phyloP scores from a whole-genome alignment of 2,329 filamentous ascomycete genomes.

The Arthrobotrys musiformis region DNA sequence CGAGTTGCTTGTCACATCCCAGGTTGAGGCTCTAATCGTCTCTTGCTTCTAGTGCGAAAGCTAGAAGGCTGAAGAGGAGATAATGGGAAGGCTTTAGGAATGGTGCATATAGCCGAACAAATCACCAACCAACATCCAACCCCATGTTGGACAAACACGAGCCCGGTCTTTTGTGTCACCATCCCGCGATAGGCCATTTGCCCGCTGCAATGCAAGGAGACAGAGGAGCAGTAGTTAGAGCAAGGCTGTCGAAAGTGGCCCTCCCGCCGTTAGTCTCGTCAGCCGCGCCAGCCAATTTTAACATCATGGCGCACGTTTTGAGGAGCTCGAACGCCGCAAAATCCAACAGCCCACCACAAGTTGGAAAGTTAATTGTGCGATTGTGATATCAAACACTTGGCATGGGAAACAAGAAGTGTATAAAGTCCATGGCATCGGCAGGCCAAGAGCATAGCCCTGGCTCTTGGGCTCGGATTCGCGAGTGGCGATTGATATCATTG shows the following conservation, averaged over 20 bases:
- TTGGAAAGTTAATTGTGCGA: too few species aligned
- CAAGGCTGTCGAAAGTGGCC: too few species aligned
- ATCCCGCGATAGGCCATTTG: neutral
- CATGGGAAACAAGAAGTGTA: neutral
- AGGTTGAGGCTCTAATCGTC: conserved; percentile 3
- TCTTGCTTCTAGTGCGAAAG: neutral
- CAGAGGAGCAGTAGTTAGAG: too few species aligned
- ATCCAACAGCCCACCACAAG: neutral
- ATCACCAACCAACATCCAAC: neutral
- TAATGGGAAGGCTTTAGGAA: neutral
- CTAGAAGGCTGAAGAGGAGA: neutral
- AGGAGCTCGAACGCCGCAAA: neutral
- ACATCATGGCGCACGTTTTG: neutral
- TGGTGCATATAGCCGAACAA: neutral
- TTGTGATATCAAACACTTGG: neutral
- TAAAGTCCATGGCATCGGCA: neutral
- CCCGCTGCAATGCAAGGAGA: too few species aligned
- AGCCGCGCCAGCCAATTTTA: neutral
- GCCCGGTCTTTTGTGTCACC: neutral
- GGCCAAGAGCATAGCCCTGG: neutral
- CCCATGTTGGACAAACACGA: neutral
- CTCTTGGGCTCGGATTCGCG: neutral
- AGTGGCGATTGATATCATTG: neutral
- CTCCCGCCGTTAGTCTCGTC: neutral
- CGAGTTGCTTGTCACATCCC: too few species aligned